phyloP scores from a whole-genome alignment of 169 alveolate species.

The Cryptosporidium xiaoi region DNA sequence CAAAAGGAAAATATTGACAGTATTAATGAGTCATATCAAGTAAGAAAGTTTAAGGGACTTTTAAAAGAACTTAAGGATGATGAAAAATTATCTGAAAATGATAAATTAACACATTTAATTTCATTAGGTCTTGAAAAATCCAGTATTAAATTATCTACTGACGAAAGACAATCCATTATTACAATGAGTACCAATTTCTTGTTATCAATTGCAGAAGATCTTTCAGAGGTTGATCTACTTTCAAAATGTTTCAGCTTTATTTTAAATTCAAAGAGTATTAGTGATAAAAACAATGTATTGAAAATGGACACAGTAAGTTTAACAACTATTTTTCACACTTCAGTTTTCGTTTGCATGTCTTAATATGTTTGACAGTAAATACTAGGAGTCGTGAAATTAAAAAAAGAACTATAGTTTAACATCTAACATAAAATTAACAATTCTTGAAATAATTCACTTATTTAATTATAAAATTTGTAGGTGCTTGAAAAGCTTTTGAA shows the following conservation, averaged over 20 bases:
- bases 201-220: conserved; percentile 22
- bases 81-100: conserved; percentile 33
- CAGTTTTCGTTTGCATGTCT: too few relatives aligned
- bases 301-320: conserved; percentile 58
- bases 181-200: conserved; percentile 40
- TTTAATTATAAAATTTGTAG: conserved; percentile 11
- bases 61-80: conserved; percentile 28
- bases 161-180: conserved; percentile 55
- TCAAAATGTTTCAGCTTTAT: conserved; percentile 39
- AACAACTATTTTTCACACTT: not conserved
- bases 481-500: conserved; percentile 31
- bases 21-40: conserved; percentile 53
- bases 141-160: conserved; percentile 58
- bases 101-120: conserved; percentile 27
- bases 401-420: not conserved
- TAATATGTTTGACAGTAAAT: too few relatives aligned
- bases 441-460: not conserved
- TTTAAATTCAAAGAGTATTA: conserved; percentile 9
- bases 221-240: conserved; percentile 50
- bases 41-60: conserved; percentile 58
- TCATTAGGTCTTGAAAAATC: conserved; percentile 9
- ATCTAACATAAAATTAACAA: not conserved
- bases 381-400: not conserved
- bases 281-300: conserved; percentile 14
- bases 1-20: conserved; percentile 24